Evolutionary conservation across 1,139 yeast species (phyloP).

Genomic region (Yamadazyma aaseri): DNA sequence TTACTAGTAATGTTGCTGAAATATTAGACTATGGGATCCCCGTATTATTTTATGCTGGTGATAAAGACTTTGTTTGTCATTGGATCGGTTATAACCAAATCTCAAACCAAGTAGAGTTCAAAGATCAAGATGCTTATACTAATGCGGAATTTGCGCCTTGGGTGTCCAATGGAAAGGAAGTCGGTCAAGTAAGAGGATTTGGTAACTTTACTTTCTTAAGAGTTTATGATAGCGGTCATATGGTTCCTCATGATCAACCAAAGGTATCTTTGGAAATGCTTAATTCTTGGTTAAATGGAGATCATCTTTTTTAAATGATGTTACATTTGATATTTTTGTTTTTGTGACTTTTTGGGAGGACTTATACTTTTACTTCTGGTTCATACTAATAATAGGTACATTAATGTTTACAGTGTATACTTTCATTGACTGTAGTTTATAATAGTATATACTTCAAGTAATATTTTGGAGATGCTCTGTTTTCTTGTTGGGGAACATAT

Average conservation of each 20-base stretch:
- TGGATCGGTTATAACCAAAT: slow-evolving; percentile 39
- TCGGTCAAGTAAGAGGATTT: slow-evolving; percentile 58
- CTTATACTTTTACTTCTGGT: too few relatives aligned
- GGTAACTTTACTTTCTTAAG: slow-evolving; percentile 59
- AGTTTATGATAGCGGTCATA: slow-evolving; percentile 66
- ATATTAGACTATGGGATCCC: slow-evolving; percentile 10
- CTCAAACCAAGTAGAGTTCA: slow-evolving; percentile 31
- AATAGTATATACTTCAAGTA: too few relatives aligned
- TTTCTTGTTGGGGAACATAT: too few relatives aligned
- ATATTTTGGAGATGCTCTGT: too few relatives aligned
- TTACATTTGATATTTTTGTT: too few relatives aligned
- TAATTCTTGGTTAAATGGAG: slow-evolving; percentile 60
- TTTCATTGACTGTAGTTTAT: too few relatives aligned
- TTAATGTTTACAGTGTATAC: too few relatives aligned
- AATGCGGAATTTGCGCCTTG: slow-evolving; percentile 35
- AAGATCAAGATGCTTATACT: slow-evolving; percentile 24
- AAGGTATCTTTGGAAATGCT: slow-evolving; percentile 71
- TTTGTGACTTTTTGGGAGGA: too few relatives aligned
- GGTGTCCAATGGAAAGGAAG: slow-evolving; percentile 44
- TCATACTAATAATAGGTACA: too few relatives aligned
- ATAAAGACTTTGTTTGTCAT: slow-evolving; percentile 37
- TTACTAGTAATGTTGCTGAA: slow-evolving; percentile 6
- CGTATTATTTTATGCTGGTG: slow-evolving; percentile 38
- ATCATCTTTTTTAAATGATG: too few relatives aligned
- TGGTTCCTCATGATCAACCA: slow-evolving; percentile 83